phyloP scores from a whole-genome alignment of 768 basidiomycete genomes.

The Rhizopogon vesiculosus region DNA sequence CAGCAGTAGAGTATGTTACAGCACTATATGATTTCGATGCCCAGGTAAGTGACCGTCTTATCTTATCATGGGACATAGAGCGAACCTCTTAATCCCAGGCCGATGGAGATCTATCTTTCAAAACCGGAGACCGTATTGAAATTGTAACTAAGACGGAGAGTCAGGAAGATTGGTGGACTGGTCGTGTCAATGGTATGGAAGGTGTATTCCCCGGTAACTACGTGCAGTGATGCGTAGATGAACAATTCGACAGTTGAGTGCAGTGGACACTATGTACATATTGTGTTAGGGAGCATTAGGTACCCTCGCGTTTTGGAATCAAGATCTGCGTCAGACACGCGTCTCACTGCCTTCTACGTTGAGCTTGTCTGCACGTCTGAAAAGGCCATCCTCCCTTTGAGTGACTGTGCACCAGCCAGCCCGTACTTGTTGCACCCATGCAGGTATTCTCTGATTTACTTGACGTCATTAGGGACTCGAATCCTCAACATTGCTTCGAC shows the following conservation, averaged over 20 bases:
- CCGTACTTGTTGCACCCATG: conserved; percentile 13
- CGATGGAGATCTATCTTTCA: conserved; percentile 90
- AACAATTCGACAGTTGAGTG: not conserved
- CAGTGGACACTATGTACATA: not conserved
- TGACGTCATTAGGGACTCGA: no score
- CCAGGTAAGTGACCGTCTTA: conserved; percentile 47
- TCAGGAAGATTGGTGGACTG: conserved; percentile 98
- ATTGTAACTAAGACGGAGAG: conserved; percentile 78
- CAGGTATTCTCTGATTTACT: not conserved
- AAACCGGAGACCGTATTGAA: conserved; percentile 86
- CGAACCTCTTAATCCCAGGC: conserved; percentile 40
- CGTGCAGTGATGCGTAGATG: conserved; percentile 18
- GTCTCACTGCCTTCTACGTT: conserved; percentile 13
- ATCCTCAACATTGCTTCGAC: no score
- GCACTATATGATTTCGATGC: conserved; percentile 95
- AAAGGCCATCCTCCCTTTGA: conserved; percentile 12
- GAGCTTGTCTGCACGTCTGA: conserved; percentile 13
- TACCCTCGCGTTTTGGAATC: not conserved
- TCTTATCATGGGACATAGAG: not conserved
- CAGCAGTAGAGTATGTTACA: conserved; percentile 70
- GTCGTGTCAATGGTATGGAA: conserved; percentile 71
- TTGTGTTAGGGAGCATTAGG: not conserved
- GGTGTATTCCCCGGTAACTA: conserved; percentile 86
- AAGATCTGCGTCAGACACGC: not conserved
- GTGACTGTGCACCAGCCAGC: conserved; percentile 7